A percentile compares a stretch with the other conserved stretches of the same genome.
Evolutionary conservation across 345 rosid genomes (phyloP).

Genomic region (Raphanus sativus): DNA sequence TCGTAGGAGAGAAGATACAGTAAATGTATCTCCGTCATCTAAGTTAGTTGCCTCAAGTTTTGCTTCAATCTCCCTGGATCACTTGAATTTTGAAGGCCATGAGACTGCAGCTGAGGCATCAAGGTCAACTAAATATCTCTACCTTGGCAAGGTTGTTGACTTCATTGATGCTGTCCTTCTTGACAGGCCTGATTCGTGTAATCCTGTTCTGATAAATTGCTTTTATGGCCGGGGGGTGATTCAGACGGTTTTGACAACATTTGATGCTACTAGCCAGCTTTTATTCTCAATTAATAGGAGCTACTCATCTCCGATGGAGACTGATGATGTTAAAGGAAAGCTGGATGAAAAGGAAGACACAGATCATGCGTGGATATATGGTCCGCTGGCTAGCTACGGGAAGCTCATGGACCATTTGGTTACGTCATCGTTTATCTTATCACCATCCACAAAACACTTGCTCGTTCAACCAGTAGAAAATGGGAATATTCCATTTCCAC

Average conservation of each 20-base stretch:
- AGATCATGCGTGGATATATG: constrained; percentile 85
- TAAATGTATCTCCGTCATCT: constrained; percentile 76
- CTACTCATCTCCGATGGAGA: constrained; percentile 86
- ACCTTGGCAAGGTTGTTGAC: constrained; percentile 89
- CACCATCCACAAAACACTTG: constrained; percentile 83
- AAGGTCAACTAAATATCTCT: constrained; percentile 85
- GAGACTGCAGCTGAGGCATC: constrained; percentile 55
- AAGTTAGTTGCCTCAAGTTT: constrained; percentile 77
- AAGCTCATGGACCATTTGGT: constrained; percentile 94
- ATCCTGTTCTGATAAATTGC: constrained; percentile 78
- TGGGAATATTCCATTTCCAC: constrained; percentile 68
- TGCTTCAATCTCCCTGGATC: constrained; percentile 76
- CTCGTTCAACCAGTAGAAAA: constrained; percentile 71
- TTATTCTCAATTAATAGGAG: constrained; percentile 67
- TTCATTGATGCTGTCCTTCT: constrained; percentile 80
- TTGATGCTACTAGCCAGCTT: constrained; percentile 93
- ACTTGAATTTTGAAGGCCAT: constrained; percentile 75
- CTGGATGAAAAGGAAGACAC: constrained; percentile 65
- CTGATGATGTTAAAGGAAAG: constrained; percentile 66
- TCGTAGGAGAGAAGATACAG: constrained; percentile 86
- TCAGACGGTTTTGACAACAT: constrained; percentile 82
- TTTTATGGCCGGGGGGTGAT: constrained; percentile 77
- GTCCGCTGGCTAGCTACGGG: constrained; percentile 88
- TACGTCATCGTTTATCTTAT: constrained; percentile 82
- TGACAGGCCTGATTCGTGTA: constrained; percentile 89